Evolutionary conservation across 768 basidiomycete species (phyloP).

Genomic region (Leccinum imitatum): DNA sequence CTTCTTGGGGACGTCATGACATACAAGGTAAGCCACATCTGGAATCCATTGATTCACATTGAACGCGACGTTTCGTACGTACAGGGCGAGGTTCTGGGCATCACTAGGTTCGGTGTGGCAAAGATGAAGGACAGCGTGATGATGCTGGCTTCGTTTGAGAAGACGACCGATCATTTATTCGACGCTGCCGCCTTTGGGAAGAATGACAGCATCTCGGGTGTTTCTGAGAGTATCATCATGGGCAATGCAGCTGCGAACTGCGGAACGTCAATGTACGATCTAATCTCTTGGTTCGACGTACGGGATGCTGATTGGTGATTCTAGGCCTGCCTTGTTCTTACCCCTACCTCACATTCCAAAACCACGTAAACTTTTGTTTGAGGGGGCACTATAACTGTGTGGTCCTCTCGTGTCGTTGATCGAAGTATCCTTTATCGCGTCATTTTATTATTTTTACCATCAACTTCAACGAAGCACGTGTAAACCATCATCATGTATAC

Average conservation of each 20-base stretch:
- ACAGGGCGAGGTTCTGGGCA: constrained; percentile 95
- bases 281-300: neutral
- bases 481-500: neutral
- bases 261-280: constrained; percentile 85
- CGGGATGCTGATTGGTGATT: constrained; percentile 6
- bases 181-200: constrained; percentile 97
- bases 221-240: constrained; percentile 99
- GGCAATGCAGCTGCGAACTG: constrained; percentile 93
- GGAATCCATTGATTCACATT: neutral
- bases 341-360: constrained; percentile 34
- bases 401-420: neutral
- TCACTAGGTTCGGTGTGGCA: constrained; percentile 97
- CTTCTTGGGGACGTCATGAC: constrained; percentile 97
- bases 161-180: constrained; percentile 98
- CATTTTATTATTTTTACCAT: neutral
- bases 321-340: constrained; percentile 37
- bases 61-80: neutral
- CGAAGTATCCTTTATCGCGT: neutral
- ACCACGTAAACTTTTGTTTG: constrained; percentile 37
- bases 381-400: constrained; percentile 28
- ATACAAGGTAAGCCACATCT: constrained; percentile 68
- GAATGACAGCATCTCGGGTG: constrained; percentile 91
- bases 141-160: constrained; percentile 99
- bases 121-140: constrained; percentile 99
- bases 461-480: neutral